phyloP scores from a whole-genome alignment of 2,329 filamentous ascomycete species.

The Nannizziopsis arthrosporioides region DNA sequence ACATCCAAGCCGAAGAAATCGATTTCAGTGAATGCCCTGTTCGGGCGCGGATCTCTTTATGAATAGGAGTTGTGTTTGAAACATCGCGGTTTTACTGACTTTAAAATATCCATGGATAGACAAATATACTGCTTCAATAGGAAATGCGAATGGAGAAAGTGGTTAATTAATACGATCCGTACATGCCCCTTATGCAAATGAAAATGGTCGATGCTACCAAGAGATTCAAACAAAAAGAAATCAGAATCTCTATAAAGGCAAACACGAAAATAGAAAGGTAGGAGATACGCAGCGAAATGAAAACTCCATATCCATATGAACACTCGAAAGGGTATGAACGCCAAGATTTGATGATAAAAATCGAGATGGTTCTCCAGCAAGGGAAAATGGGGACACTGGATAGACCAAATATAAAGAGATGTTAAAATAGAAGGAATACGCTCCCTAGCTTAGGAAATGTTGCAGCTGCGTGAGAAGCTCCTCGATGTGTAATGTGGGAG shows the following conservation, averaged over 20 bases:
- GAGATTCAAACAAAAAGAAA: not conserved
- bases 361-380: too few species aligned
- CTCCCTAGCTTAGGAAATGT: too few species aligned
- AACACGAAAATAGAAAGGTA: not conserved
- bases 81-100: not conserved
- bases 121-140: too few species aligned
- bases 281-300: not conserved
- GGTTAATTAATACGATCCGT: constrained; percentile 3
- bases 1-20: constrained; percentile 12
- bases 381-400: too few species aligned
- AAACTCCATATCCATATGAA: not conserved
- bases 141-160: not conserved
- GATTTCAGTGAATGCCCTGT: constrained; percentile 4
- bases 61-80: not conserved
- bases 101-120: too few species aligned
- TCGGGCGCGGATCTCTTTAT: not conserved
- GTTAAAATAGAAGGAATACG: too few species aligned
- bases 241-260: not conserved
- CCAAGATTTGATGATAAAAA: too few species aligned
- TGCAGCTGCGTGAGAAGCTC: too few species aligned
- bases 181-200: constrained; percentile 3
- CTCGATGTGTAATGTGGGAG: not conserved
- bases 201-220: not conserved
- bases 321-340: not conserved
- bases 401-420: too few species aligned